Evolutionary conservation across 208 protist species (phyloP).

Genomic region (Acanthamoeba triangularis): DNA sequence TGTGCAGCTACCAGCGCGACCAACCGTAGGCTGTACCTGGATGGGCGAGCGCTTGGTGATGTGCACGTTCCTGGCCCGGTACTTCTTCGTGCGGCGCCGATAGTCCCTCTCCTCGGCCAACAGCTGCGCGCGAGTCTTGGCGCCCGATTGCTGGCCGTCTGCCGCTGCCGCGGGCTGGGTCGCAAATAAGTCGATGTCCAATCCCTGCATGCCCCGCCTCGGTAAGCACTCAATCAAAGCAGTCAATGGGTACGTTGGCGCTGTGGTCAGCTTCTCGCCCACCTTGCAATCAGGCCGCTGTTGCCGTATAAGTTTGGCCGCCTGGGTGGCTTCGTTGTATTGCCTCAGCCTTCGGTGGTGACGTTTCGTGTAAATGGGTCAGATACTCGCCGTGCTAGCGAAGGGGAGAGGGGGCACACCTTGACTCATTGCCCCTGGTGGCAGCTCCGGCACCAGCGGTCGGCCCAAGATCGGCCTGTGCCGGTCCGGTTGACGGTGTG

Average conservation of each 20-base stretch:
- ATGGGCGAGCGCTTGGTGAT: constrained; percentile 36
- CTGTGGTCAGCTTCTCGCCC: background rate
- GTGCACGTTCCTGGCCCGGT: constrained; percentile 46
- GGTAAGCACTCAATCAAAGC: background rate
- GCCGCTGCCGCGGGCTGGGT: background rate
- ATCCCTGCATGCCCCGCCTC: background rate
- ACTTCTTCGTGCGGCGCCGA: constrained; percentile 1
- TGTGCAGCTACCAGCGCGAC: background rate
- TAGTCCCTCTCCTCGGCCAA: constrained; percentile 14
- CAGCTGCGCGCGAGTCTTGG: background rate
- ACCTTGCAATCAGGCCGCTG: constrained; percentile 18
- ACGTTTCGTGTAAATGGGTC: background rate
- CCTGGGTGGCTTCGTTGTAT: background rate
- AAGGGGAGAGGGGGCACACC: background rate
- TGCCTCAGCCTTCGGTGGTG: background rate
- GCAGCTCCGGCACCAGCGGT: background rate
- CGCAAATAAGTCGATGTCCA: constrained; percentile 32
- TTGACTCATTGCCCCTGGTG: background rate
- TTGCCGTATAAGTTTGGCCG: background rate
- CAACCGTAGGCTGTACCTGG: background rate
- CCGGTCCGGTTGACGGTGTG: background rate
- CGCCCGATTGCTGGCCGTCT: background rate
- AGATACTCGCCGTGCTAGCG: background rate
- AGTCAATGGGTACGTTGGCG: background rate
- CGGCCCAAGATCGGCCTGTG: background rate